phyloP scores from a whole-genome alignment of 2,329 filamentous ascomycete genomes.

The Chaetomiaceae sp. region DNA sequence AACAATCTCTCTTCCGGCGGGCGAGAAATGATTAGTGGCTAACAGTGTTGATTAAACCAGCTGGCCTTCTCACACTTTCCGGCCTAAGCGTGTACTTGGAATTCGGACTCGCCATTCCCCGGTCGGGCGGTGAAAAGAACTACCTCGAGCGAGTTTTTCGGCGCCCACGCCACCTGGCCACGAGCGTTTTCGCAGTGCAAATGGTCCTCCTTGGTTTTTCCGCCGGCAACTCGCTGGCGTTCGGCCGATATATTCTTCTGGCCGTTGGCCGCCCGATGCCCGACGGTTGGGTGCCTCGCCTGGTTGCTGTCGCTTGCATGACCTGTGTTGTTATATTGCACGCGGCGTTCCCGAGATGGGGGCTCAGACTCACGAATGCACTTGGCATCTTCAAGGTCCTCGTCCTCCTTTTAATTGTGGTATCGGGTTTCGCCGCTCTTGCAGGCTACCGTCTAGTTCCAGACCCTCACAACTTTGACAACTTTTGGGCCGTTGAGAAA shows the following conservation, averaged over 20 bases:
- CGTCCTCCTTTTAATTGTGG: conserved; percentile 58
- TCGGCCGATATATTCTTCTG: conserved; percentile 50
- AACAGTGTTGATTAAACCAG: conserved; percentile 12
- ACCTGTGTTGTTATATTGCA: conserved; percentile 54
- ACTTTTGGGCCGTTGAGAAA: conserved; percentile 46
- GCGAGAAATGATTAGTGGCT: neutral
- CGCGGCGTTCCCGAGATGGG: conserved; percentile 50
- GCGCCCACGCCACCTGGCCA: conserved; percentile 54
- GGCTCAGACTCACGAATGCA: conserved; percentile 54
- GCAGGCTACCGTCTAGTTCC: conserved; percentile 42
- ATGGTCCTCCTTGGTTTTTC: conserved; percentile 60
- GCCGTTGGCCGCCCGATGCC: conserved; percentile 38
- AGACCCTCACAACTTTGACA: conserved; percentile 53
- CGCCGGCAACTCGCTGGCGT: conserved; percentile 54
- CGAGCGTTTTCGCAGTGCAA: conserved; percentile 55
- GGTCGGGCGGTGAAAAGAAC: conserved; percentile 63
- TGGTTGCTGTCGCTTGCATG: conserved; percentile 49
- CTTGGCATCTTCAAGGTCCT: conserved; percentile 58
- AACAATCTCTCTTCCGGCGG: neutral
- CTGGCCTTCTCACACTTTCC: conserved; percentile 50
- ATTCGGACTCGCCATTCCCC: conserved; percentile 60
- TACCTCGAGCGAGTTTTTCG: conserved; percentile 60
- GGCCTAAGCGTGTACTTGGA: conserved; percentile 60
- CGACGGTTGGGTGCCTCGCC: conserved; percentile 54
- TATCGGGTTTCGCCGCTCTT: conserved; percentile 54